Evolutionary conservation across 2,329 filamentous ascomycete genomes (phyloP).

Genomic region (Trichoderma sp.): DNA sequence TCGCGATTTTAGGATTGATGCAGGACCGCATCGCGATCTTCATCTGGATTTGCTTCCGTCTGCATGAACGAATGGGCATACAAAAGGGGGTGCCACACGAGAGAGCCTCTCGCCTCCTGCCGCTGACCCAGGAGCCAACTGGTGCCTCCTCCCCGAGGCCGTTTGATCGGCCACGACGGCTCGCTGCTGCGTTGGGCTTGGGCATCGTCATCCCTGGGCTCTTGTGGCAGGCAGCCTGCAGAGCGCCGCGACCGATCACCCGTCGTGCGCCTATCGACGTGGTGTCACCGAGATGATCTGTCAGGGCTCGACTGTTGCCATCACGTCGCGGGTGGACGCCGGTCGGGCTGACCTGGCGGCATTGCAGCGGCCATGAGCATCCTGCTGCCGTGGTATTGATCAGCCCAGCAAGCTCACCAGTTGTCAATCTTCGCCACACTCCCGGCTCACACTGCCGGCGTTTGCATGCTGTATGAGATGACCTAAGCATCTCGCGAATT

Average conservation of each 20-base stretch:
- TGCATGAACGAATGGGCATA: slow-evolving; percentile 20
- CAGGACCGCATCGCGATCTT: slow-evolving; percentile 21
- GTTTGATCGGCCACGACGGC: slow-evolving; percentile 1
- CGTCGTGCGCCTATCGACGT: not conserved
- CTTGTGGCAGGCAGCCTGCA: slow-evolving; percentile 18
- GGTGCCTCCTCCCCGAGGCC: slow-evolving; percentile 10
- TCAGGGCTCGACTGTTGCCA: slow-evolving; percentile 7
- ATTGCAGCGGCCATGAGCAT: not conserved
- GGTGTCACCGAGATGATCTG: slow-evolving; percentile 1
- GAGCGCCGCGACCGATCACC: slow-evolving; percentile 16
- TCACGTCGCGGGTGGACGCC: not conserved
- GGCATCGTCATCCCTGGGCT: slow-evolving; percentile 14
- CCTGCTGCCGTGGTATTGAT: not conserved
- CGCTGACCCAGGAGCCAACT: not conserved
- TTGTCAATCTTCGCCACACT: not conserved
- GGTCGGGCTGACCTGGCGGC: not conserved
- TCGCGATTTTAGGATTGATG: slow-evolving; percentile 20
- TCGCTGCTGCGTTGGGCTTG: slow-evolving; percentile 15
- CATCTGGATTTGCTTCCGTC: slow-evolving; percentile 12
- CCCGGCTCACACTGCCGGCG: slow-evolving; percentile 10
- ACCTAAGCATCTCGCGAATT: slow-evolving; percentile 7
- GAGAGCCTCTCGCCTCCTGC: not conserved
- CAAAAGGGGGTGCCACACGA: not conserved
- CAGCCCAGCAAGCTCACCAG: not conserved
- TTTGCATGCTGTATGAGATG: not conserved